A percentile compares a stretch with the other conserved stretches of the same genome.
These are phyloP conservation scores for Annulohypoxylon truncatum DNA, from an alignment of 2,329 filamentous ascomycete species.

Conservation along the genomic window DNA sequence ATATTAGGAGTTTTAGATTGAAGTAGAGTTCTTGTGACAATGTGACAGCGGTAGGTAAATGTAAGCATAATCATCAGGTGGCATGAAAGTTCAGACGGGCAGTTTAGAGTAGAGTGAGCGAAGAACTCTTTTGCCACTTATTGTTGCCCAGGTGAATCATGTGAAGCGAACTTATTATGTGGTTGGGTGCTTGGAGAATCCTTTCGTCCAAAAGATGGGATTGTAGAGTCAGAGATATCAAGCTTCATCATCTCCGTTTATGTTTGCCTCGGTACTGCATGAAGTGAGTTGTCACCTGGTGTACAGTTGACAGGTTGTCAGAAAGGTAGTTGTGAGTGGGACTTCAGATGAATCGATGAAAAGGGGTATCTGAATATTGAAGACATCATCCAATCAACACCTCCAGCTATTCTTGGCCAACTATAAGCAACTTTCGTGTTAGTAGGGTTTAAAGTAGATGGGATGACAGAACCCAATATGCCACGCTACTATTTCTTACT, in stretches of 20 bases:
- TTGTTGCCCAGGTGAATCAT: background rate
- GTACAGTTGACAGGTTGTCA: background rate
- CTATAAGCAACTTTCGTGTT: background rate
- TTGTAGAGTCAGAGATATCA: background rate
- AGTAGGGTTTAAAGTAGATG: background rate
- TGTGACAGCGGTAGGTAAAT: background rate
- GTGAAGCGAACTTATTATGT: conserved; percentile 9
- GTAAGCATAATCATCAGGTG: background rate
- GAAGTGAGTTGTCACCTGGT: background rate
- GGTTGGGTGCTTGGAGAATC: background rate
- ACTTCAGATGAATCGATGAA: background rate
- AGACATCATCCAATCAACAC: background rate
- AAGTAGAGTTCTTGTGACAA: background rate
- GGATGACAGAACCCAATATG: background rate
- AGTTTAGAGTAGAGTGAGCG: conserved; percentile 3
- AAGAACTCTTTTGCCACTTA: background rate
- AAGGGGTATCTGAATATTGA: conserved; percentile 16
- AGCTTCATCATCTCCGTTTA: background rate
- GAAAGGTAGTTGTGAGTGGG: background rate
- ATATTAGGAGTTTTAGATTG: background rate
- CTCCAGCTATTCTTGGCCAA: background rate
- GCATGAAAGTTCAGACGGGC: conserved; percentile 23
- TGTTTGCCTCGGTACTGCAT: background rate
- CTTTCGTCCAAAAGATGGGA: background rate
- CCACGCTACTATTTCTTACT: background rate